Evolutionary conservation across 371 early-diverging fungal species (phyloP), one percentile per base, ranked within the genome.

Genomic region (Circinella minor): DNA sequence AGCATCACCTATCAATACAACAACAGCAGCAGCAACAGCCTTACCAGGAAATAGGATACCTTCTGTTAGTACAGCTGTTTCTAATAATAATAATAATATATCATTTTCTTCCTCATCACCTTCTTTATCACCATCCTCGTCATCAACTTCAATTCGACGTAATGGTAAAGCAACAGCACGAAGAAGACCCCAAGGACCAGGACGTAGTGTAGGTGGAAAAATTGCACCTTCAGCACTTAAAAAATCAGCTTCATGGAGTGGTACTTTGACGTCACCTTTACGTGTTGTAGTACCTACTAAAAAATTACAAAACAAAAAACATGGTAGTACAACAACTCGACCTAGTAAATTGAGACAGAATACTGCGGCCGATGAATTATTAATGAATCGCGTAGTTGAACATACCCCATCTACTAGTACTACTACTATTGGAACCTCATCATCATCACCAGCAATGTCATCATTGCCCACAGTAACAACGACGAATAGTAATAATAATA

Each of bases 221-320:
- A 68, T 75, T 36, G 65, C 69, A 15, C 73, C 78, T 36, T 69
- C 73, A 7, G 70, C 70, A 57, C 48, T 78, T 20, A 74, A 73
- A 51, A 74, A 75, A 47, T 71, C 73, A 4, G 78, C 75, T 11
- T 74, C 78, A 2, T 78, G 78, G 78, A 78, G 73, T 61, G 78
- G 78, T 20, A 70, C 69, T 5, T 34, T 76, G 47, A 61, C 66
- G n/a, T 61, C 70, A n/a, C 39, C 65, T 27, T 61, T 70, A 27
- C 65, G 65, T 59, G 70, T 70, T 10, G 70, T 70, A 3, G 69
- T 66, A 11, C 60, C 73, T 36, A 55, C 65, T 37, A 59, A 63
- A 20, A 70, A 71, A 38, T 55, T 61, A 51, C 61, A 73, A 43
- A 68, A 65, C 36, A 70, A 57, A 66, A 66, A 46, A 37, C 36